A percentile compares a stretch with the other conserved stretches of the same genome.
phyloP scores from a whole-genome alignment of 495 filamentous ascomycete genomes.

The Podospora fimiseda region DNA sequence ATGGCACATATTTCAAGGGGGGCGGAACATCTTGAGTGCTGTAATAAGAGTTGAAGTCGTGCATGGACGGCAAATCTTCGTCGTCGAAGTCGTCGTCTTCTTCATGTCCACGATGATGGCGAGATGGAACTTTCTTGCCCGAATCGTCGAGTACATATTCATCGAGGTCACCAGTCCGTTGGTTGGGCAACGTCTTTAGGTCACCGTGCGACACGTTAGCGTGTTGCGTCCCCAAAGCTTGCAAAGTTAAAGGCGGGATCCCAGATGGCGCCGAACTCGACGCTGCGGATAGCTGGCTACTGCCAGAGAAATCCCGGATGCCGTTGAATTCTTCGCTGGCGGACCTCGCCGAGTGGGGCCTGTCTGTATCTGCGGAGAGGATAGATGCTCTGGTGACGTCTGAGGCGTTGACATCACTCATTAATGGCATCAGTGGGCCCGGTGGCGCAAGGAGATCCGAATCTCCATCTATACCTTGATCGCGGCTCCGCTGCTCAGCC shows the following conservation, averaged over 20 bases:
- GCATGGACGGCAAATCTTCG: constrained; percentile 33
- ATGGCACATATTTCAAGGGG: constrained; percentile 50
- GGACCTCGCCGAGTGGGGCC: constrained; percentile 62
- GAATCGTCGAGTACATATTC: constrained; percentile 44
- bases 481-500: constrained; percentile 33
- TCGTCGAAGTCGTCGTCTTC: constrained; percentile 37
- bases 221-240: constrained; percentile 42
- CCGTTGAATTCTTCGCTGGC: constrained; percentile 50
- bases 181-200: constrained; percentile 39
- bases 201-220: constrained; percentile 47
- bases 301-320: constrained; percentile 46
- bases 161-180: constrained; percentile 28
- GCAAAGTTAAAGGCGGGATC: constrained; percentile 30
- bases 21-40: constrained; percentile 49
- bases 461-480: constrained; percentile 32
- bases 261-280: constrained; percentile 39
- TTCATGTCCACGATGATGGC: constrained; percentile 14
- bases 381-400: constrained; percentile 87
- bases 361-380: constrained; percentile 70
- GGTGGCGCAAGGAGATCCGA: constrained; percentile 33
- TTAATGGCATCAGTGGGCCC: constrained; percentile 73
- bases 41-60: constrained; percentile 38
- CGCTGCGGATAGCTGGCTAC: constrained; percentile 38
- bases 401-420: constrained; percentile 74
- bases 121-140: constrained; percentile 31